Base-by-base conservation (phyloP, 441 rosid species). In the Brassica hybrid region DNA sequence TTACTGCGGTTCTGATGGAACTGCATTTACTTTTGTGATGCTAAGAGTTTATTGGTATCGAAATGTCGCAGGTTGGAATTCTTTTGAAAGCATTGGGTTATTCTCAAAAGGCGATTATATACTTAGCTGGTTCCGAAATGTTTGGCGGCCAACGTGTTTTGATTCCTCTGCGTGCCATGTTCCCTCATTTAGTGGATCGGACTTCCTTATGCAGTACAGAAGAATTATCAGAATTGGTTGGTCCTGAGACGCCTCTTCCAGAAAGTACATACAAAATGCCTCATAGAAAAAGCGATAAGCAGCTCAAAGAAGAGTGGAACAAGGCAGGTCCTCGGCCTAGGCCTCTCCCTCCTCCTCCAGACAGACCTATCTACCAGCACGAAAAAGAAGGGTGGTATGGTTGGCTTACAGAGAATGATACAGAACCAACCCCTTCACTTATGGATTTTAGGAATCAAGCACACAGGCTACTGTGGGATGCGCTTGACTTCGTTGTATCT, bases 331-430 rank as follows among this genome's bases (percentile, higher is more conserved):
- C 98, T 32, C 88, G 99, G 54, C 99, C 99, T 72, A 86, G 99
- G 34, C 98, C 99, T 72, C 97, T 97, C 81, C 98, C 99, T 83
- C 99, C 99, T 48, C 99, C 99, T 83, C 98, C 99, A 11, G 97
- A 83, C 69, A 85, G 99, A 83, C 99, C 96, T 70, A 85, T 90
- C 70, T 94, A 97, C 82, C 89, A 23, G 79, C 99, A 97, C 75
- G 98, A 97, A 80, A 94, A 91, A 83, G 97, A 97, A 89, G 99
- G 99, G 5, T 97, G 99, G 99, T 97, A 91, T 83, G 97, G 97
- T 81, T 97, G 99, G 99, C 81, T 97, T 74, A 84, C 90, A 0
- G 93, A 90, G 85, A 86, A 84, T 48, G 89, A 91, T 76, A 79
- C 83, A 36, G 98, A 97, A 84, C 98, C 99, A 74, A 86, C 74